Evolutionary conservation across 192 early-diverging fungal genomes (phyloP).

Genomic region (Coemansia sp.): DNA sequence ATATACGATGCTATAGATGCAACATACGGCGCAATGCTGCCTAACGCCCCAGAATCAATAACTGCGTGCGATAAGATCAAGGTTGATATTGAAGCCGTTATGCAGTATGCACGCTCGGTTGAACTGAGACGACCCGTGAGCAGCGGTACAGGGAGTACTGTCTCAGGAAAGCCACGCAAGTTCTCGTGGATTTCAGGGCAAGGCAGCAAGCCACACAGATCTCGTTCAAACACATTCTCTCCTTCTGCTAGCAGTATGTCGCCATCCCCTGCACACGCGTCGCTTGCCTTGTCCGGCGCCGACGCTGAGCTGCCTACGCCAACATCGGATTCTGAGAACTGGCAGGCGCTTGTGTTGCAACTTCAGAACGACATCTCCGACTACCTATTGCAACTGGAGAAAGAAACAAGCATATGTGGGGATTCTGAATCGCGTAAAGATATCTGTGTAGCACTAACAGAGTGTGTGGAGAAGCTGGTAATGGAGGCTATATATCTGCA

Average conservation of each 20-base stretch:
- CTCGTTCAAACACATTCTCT: background rate
- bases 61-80: slow-evolving; percentile 20
- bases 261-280: background rate
- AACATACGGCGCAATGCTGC: slow-evolving; percentile 32
- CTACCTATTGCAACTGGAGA: slow-evolving; percentile 26
- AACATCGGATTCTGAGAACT: slow-evolving; percentile 14
- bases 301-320: slow-evolving; percentile 8
- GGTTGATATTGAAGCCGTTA: slow-evolving; percentile 41
- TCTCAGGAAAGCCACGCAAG: background rate
- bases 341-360: slow-evolving; percentile 33
- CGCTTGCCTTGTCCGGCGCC: background rate
- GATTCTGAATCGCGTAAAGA: slow-evolving; percentile 36
- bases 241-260: background rate
- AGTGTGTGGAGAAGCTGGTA: slow-evolving; percentile 47
- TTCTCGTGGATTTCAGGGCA: slow-evolving; percentile 41
- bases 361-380: slow-evolving; percentile 20
- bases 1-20: slow-evolving; percentile 27
- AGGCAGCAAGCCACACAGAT: background rate
- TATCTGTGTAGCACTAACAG: slow-evolving; percentile 21
- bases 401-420: slow-evolving; percentile 47
- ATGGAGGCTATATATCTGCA: slow-evolving; percentile 33
- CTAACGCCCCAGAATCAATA: slow-evolving; percentile 21
- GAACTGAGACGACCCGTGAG: slow-evolving; percentile 21
- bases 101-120: slow-evolving; percentile 34
- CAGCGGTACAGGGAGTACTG: background rate